These are phyloP conservation scores for Claviceps purpurea DNA, from an alignment of 2,329 filamentous ascomycete genomes.

Conservation along the genomic window DNA sequence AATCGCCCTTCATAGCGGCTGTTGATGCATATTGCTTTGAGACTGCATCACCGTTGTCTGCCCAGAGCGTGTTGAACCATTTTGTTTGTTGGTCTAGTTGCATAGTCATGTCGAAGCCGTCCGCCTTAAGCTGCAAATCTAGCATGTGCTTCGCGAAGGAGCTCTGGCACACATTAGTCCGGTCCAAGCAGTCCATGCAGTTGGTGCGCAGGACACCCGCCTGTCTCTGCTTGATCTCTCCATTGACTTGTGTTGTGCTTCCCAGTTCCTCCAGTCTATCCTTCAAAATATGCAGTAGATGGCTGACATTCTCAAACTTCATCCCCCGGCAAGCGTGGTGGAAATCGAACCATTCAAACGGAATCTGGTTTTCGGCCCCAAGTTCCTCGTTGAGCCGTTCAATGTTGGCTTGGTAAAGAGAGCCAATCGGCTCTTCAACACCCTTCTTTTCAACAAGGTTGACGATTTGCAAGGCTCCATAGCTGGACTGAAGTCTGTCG, in stretches of 20 bases:
- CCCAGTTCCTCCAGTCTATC: slow-evolving; percentile 55
- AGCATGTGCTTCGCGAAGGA: slow-evolving; percentile 76
- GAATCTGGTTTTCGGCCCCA: slow-evolving; percentile 25
- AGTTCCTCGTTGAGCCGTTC: slow-evolving; percentile 51
- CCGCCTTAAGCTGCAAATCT: slow-evolving; percentile 61
- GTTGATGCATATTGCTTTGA: slow-evolving; percentile 94
- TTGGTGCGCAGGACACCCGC: slow-evolving; percentile 79
- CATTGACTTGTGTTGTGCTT: slow-evolving; percentile 48
- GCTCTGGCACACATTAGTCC: slow-evolving; percentile 92
- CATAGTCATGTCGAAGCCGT: slow-evolving; percentile 63
- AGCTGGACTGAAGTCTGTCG: slow-evolving; percentile 49
- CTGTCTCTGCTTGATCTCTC: slow-evolving; percentile 38
- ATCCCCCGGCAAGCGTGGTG: slow-evolving; percentile 85
- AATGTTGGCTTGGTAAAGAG: slow-evolving; percentile 59
- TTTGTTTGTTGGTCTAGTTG: slow-evolving; percentile 65
- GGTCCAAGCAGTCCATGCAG: slow-evolving; percentile 96
- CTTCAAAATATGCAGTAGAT: slow-evolving; percentile 58
- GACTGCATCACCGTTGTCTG: slow-evolving; percentile 92
- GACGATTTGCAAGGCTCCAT: slow-evolving; percentile 65
- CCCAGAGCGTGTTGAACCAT: slow-evolving; percentile 97
- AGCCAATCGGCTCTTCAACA: slow-evolving; percentile 66
- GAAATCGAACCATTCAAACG: slow-evolving; percentile 96
- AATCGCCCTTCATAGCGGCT: slow-evolving; percentile 91
- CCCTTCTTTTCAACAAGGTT: slow-evolving; percentile 84
- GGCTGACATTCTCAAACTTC: slow-evolving; percentile 91